Base-by-base conservation (phyloP, 2,329 filamentous ascomycete genomes). In the Magnaporthales sp. region DNA sequence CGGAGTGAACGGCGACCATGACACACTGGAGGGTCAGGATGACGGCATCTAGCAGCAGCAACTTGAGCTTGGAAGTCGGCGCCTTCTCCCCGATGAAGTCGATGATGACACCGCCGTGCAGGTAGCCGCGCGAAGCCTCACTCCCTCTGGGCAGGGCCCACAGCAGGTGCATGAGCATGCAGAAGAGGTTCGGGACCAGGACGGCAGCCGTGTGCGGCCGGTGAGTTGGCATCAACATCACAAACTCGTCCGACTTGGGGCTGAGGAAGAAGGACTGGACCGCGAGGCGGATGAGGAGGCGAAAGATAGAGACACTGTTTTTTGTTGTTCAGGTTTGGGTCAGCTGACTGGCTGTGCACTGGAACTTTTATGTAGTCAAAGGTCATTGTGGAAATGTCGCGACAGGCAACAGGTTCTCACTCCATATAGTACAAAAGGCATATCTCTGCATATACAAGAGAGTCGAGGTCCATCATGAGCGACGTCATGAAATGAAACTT, bases 371-470 rank as follows among this genome's bases (percentile, higher is more conserved):
- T 64, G 38, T n/a, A 51, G 6, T 19, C 7, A 46, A 31, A 46
- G 32, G 15, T 3, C 15, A 19, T 1, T 8, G 8, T 7, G 32
- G 6, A 51, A 66, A 62, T n/a, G 13, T 63, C 31, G 2, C 22
- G 30, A 29, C 24, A 24, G 58, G 58, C n/a, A 2, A 26, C 24
- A 2, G 26, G 10, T 7, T 74, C 83, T 67, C 80, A 90, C 88
- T 91, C 88, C 84, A 90, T 86, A 74, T 90, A 90, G 74, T 91
- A 91, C 71, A 90, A 71, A 60, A 84, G 81, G 72, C 85, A 88
- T 67, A 90, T 78, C 78, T 90, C 86, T 56, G 83, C 84, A 74
- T 87, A 88, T 63, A 89, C 83, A 62, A 89, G 73, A 71, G 84
- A 82, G 77, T 91, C 88, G 67, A 90, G 78, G 68, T 82, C 85